Evolutionary conservation across 177 flowering plant genomes (phyloP).

Genomic region (Tripterygium wilfordii): DNA sequence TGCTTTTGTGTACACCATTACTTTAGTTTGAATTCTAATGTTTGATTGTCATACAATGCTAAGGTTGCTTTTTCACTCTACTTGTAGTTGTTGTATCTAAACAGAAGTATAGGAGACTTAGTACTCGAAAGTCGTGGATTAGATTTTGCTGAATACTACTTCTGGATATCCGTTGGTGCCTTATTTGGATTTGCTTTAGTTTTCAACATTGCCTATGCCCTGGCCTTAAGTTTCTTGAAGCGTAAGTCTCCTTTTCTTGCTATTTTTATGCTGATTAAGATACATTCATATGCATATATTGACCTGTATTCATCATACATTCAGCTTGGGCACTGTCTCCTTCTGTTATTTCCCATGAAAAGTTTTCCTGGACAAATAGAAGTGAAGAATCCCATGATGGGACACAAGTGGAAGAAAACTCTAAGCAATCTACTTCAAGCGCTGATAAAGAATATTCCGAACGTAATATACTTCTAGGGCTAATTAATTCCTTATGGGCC

Average conservation of each 20-base stretch:
- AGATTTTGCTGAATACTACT: conserved; percentile 34
- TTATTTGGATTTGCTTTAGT: conserved; percentile 42
- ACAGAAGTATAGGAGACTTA: conserved; percentile 42
- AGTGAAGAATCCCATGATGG: no score
- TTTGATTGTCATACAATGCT: neutral
- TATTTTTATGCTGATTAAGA: neutral
- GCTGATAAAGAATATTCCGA: no score
- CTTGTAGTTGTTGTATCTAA: conserved; percentile 25
- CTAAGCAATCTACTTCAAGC: no score
- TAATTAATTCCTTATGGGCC: no score
- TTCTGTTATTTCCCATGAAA: no score
- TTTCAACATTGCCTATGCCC: conserved; percentile 42
- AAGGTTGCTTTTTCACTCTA: neutral
- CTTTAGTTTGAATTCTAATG: no score
- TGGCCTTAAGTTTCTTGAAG: conserved; percentile 43
- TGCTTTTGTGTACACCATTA: no score
- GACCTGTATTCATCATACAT: neutral
- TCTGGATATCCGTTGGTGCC: conserved; percentile 49
- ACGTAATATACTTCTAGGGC: no score
- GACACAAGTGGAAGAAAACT: no score
- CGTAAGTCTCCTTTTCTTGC: conserved; percentile 29
- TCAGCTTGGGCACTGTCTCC: conserved; percentile 42
- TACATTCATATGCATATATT: neutral
- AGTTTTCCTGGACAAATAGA: no score
- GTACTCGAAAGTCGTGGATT: conserved; percentile 48